Conservation (phyloP, 768 basidiomycete genomes). For the Termitomyces sp. region DNA sequence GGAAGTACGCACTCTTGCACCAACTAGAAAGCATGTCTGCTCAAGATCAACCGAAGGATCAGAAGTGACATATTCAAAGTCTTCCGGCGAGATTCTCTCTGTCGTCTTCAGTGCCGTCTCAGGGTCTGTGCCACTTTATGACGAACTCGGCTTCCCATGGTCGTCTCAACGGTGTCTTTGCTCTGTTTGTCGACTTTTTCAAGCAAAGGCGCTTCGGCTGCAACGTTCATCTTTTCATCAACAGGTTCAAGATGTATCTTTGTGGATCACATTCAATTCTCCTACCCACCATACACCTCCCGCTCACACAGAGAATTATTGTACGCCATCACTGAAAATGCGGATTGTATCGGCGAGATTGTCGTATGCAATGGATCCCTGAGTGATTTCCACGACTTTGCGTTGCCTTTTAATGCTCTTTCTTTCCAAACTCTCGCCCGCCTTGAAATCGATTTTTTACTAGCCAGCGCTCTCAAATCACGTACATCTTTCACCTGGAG, state of each 20-base stretch:
- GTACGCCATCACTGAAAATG: neutral
- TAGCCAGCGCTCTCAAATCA: neutral
- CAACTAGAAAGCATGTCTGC: neutral
- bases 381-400: neutral
- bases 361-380: neutral
- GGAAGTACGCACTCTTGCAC: too few relatives aligned
- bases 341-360: neutral
- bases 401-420: neutral
- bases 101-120: neutral
- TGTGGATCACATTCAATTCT: neutral
- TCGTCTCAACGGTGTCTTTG: neutral
- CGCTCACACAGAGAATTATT: neutral
- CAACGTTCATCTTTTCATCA: neutral
- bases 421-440: neutral
- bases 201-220: neutral
- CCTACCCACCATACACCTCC: neutral
- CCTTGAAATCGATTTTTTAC: neutral
- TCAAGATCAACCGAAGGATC: neutral
- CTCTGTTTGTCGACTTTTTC: neutral
- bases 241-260: neutral
- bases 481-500: neutral
- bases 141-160: neutral
- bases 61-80: neutral
- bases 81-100: neutral
- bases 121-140: neutral